Conservation (phyloP, 2,329 filamentous ascomycete genomes). For the Beauveria pseudobassiana region DNA sequence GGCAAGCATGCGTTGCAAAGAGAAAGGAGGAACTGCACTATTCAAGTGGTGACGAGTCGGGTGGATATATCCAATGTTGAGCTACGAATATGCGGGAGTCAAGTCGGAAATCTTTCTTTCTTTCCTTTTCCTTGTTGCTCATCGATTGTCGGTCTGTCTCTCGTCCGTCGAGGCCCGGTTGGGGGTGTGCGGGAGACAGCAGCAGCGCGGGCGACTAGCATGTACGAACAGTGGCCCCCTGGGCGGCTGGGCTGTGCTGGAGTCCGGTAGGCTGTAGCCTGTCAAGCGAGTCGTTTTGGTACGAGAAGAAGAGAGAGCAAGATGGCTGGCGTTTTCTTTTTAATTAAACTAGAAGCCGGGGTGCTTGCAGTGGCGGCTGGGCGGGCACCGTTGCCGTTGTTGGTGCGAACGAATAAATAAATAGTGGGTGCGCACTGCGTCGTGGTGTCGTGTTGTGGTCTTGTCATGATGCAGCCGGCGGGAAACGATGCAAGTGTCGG, state of each 20-base stretch:
- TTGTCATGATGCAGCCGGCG: not conserved
- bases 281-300: too few relatives aligned
- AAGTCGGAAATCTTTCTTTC: not conserved
- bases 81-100: not conserved
- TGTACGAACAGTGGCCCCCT: not conserved
- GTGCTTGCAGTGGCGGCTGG: not conserved
- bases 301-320: too few relatives aligned
- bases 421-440: not conserved
- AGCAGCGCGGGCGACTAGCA: not conserved
- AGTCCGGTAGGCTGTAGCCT: too few relatives aligned
- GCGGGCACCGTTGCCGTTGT: not conserved
- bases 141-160: not conserved
- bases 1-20: not conserved
- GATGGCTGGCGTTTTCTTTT: not conserved
- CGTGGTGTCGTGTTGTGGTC: not conserved
- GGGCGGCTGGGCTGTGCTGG: too few relatives aligned
- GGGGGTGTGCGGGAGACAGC: not conserved
- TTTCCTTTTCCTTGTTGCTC: not conserved
- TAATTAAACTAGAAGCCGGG: conserved; percentile 2
- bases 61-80: not conserved
- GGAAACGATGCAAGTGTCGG: not conserved
- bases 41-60: not conserved
- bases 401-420: not conserved
- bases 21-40: not conserved
- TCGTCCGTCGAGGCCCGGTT: not conserved